Evolutionary conservation across 805 yeast species (phyloP).

Genomic region (Yarrowia deformans): DNA sequence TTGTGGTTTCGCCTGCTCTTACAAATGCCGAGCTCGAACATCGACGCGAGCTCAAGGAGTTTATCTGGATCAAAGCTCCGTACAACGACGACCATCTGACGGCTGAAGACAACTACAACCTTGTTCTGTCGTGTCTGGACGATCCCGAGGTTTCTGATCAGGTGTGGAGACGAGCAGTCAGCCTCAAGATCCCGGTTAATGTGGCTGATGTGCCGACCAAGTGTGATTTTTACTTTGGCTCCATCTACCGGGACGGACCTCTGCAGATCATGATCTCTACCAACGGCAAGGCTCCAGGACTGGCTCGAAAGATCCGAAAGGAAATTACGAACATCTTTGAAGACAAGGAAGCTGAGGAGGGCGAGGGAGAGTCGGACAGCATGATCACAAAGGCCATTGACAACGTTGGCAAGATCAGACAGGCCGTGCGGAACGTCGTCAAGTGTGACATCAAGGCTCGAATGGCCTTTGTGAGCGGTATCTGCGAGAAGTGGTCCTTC

Average conservation of each 20-base stretch:
- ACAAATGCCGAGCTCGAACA: conserved; percentile 51
- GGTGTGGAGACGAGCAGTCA: conserved; percentile 62
- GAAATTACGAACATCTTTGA: conserved; percentile 50
- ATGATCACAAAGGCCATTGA: conserved; percentile 51
- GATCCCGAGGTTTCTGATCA: conserved; percentile 65
- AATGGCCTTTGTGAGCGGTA: conserved; percentile 73
- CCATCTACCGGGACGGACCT: conserved; percentile 74
- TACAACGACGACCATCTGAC: conserved; percentile 43
- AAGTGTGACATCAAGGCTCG: conserved; percentile 63
- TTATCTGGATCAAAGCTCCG: conserved; percentile 42
- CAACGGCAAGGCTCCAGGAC: conserved; percentile 80
- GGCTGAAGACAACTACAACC: conserved; percentile 58
- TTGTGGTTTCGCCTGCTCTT: conserved; percentile 66
- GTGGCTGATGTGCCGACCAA: conserved; percentile 84
- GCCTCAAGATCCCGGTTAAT: conserved; percentile 64
- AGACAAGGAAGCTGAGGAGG: conserved; percentile 53
- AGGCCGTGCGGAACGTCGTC: conserved; percentile 56
- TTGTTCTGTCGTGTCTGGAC: conserved; percentile 78
- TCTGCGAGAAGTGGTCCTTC: conserved; percentile 67
- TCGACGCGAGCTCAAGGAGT: conserved; percentile 43
- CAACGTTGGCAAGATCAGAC: conserved; percentile 65
- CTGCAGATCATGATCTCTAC: conserved; percentile 83
- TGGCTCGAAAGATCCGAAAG: conserved; percentile 68
- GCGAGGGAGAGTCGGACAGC: conserved; percentile 53
- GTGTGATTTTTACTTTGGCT: conserved; percentile 87